Evolutionary conservation across 2,329 filamentous ascomycete species (phyloP).

Genomic region (Alternaria brassicicola): DNA sequence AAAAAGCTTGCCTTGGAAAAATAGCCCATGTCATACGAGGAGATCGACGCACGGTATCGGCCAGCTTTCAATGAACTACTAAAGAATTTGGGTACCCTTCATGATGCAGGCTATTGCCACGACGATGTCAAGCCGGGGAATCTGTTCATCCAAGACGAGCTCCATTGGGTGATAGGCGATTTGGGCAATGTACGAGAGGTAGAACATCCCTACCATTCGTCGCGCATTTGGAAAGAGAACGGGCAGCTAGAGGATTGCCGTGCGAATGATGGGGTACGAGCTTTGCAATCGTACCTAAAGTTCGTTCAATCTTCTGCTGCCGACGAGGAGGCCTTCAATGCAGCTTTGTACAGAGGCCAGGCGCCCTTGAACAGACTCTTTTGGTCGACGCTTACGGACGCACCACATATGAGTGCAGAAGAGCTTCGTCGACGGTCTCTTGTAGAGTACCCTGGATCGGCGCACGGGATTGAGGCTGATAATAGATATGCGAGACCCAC

Average conservation of each 20-base stretch:
- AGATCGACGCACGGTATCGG: constrained; percentile 38
- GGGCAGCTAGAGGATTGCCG: constrained; percentile 33
- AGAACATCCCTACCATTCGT: constrained; percentile 37
- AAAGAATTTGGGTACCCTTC: constrained; percentile 28
- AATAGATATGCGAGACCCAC: background rate
- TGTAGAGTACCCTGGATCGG: constrained; percentile 12
- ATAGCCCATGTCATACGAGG: constrained; percentile 4
- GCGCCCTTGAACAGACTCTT: constrained; percentile 35
- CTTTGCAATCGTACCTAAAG: constrained; percentile 38
- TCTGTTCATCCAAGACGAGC: constrained; percentile 33
- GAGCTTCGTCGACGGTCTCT: constrained; percentile 17
- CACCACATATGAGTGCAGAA: constrained; percentile 14
- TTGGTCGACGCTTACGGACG: constrained; percentile 26
- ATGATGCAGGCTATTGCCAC: constrained; percentile 44
- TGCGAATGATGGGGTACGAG: constrained; percentile 40
- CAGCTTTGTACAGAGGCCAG: constrained; percentile 24
- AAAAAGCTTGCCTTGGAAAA: background rate
- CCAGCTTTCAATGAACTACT: constrained; percentile 39
- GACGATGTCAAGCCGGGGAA: constrained; percentile 49
- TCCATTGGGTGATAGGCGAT: constrained; percentile 44
- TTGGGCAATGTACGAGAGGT: constrained; percentile 44
- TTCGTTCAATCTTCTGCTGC: constrained; percentile 24
- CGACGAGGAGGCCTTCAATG: constrained; percentile 27
- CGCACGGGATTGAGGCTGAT: background rate
- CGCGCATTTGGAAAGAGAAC: constrained; percentile 31